Evolutionary conservation across 495 filamentous ascomycete species (phyloP).

Genomic region (Hypoxylon trugodes): DNA sequence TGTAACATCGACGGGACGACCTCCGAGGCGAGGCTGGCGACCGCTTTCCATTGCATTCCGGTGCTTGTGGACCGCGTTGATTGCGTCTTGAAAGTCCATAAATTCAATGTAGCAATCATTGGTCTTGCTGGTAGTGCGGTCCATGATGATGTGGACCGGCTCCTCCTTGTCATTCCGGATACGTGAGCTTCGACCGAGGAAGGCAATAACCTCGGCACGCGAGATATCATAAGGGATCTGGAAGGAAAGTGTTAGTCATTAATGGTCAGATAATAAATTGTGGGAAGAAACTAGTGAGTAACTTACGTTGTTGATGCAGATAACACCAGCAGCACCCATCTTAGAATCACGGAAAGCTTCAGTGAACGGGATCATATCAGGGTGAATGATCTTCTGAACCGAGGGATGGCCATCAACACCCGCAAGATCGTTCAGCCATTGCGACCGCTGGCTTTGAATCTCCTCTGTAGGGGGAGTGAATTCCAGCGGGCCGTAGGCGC

Average conservation of each 20-base stretch:
- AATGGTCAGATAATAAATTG: background rate
- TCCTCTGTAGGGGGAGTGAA: background rate
- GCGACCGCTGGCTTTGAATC: constrained; percentile 29
- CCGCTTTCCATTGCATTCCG: constrained; percentile 46
- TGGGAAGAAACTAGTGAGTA: background rate
- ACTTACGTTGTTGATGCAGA: constrained; percentile 51
- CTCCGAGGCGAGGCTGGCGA: constrained; percentile 65
- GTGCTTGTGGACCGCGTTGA: constrained; percentile 59
- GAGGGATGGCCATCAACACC: constrained; percentile 39
- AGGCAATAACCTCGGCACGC: constrained; percentile 71
- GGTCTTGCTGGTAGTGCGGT: constrained; percentile 78
- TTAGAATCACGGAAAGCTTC: constrained; percentile 32
- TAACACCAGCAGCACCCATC: constrained; percentile 37
- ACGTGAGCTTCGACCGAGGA: constrained; percentile 72
- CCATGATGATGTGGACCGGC: constrained; percentile 85
- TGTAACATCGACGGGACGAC: constrained; percentile 69
- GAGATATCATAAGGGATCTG: constrained; percentile 76
- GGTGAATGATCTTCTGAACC: constrained; percentile 42
- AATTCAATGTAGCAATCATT: constrained; percentile 81
- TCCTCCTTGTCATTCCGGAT: constrained; percentile 65
- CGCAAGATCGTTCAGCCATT: constrained; percentile 42
- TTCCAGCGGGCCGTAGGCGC: constrained; percentile 1
- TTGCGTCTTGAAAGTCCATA: constrained; percentile 60
- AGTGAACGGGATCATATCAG: constrained; percentile 53
- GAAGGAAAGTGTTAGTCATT: constrained; percentile 3